Conservation (phyloP, 257 asterid species). For the Nyctanthes arbortristis region DNA sequence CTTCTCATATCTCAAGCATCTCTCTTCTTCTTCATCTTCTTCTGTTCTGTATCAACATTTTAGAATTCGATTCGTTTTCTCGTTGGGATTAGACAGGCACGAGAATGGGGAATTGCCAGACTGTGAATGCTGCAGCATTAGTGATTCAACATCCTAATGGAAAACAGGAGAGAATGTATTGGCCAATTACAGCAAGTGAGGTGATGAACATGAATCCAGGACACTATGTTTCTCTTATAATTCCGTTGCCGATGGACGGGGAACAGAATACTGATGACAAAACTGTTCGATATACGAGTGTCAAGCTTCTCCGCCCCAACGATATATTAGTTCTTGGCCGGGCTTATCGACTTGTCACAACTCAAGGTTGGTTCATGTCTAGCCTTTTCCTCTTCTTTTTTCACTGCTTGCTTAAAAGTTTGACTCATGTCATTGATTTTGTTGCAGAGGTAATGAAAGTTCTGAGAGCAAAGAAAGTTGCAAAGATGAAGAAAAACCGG, state of each 20-base stretch:
- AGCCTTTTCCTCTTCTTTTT: not conserved
- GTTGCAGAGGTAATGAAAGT: slow-evolving; percentile 54
- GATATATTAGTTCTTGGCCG: slow-evolving; percentile 32
- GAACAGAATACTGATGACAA: slow-evolving; percentile 1
- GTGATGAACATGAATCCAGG: slow-evolving; percentile 61
- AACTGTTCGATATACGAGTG: slow-evolving; percentile 19
- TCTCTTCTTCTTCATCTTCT: slow-evolving; percentile 20
- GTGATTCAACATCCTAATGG: slow-evolving; percentile 70
- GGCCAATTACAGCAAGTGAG: slow-evolving; percentile 53
- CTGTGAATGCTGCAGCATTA: slow-evolving; percentile 68
- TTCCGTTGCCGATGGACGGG: slow-evolving; percentile 16
- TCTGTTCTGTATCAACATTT: slow-evolving; percentile 25
- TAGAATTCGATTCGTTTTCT: not conserved
- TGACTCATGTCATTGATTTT: not conserved
- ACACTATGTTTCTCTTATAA: slow-evolving; percentile 28
- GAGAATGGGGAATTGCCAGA: slow-evolving; percentile 72
- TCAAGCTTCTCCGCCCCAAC: slow-evolving; percentile 31
- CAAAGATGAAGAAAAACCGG: slow-evolving; percentile 44
- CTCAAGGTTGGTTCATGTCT: slow-evolving; percentile 25
- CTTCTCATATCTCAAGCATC: too few species aligned
- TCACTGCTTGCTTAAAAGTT: not conserved
- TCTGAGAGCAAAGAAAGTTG: slow-evolving; percentile 47
- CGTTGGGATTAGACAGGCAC: slow-evolving; percentile 23
- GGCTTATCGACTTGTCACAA: slow-evolving; percentile 28
- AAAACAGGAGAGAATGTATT: slow-evolving; percentile 55